phyloP scores from a whole-genome alignment of 352 stramenopile genomes.

The Phytophthora sp. region DNA sequence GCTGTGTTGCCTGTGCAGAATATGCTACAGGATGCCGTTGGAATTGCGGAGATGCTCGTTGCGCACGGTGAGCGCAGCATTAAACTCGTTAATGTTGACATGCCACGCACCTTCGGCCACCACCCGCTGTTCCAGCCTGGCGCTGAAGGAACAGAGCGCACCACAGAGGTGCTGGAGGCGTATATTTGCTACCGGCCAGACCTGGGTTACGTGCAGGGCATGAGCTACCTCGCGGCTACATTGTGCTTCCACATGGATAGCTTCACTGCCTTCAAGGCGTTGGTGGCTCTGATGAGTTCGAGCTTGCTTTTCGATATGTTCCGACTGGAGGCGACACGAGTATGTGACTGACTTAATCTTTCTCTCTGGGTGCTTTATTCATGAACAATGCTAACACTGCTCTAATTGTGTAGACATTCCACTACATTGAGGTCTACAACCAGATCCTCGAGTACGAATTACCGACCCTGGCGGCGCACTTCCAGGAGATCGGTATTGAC shows the following conservation, averaged over 20 bases:
- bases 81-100: conserved; percentile 82
- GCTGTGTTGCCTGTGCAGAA: conserved; percentile 40
- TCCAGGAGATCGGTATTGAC: conserved; percentile 77
- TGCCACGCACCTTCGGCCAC: conserved; percentile 86
- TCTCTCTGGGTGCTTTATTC: neutral
- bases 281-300: conserved; percentile 84
- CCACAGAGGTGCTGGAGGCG: conserved; percentile 81
- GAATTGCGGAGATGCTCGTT: conserved; percentile 84
- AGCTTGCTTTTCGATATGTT: conserved; percentile 91
- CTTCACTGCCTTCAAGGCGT: conserved; percentile 86
- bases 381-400: conserved; percentile 4
- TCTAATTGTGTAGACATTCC: conserved; percentile 66
- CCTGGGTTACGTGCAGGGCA: conserved; percentile 86
- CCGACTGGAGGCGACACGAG: conserved; percentile 76
- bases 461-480: conserved; percentile 62
- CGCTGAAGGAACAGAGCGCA: conserved; percentile 71
- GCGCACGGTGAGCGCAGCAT: conserved; percentile 83
- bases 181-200: conserved; percentile 90
- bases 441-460: conserved; percentile 84
- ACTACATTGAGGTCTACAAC: conserved; percentile 84
- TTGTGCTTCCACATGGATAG: conserved; percentile 90
- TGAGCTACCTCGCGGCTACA: conserved; percentile 87
- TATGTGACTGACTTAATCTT: conserved; percentile 46
- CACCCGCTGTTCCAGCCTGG: conserved; percentile 81
- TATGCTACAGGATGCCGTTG: conserved; percentile 72